Evolutionary conservation across 176 grass and related monocot species (phyloP), one percentile per base, ranked within the genome.

Genomic region (Rhynchospora pubera): DNA sequence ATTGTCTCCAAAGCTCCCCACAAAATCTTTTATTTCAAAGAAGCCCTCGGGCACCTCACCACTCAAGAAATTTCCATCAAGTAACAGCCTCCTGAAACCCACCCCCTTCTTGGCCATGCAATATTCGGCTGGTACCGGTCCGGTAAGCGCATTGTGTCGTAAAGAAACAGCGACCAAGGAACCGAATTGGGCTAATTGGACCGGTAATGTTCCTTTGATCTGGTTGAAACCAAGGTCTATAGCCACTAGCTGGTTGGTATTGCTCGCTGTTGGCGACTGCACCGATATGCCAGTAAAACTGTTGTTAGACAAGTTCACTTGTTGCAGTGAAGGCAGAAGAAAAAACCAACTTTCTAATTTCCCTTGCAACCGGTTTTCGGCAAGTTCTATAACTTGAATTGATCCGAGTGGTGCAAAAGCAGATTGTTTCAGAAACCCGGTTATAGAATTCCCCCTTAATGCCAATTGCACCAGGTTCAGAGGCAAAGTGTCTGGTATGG

Each of bases 1-100:
- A 82, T 82, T 82, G 26, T 82, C 79, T 26, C 79, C 79, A 67
- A 82, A 82, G 58, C 79, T 82, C 61, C 79, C 79, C 45, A 51
- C 79, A 82, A 82, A 82, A 67, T 82, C 62, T 67, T 67, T 9
- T 28, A 53, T 82, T n/a, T 28, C 42, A 62, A 82, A 67, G 53
- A 66, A 82, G 44, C 58, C 79, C 61, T 30, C 6, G 9, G 79
- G 79, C 22, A 82, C 61, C 42, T 67, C 59, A 51, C 79, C 79
- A 65, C 50, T 82, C 61, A 82, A 66, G 11, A 82, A 82, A 67
- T 82, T 82, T 28, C 61, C 61, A 65, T 82, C 79, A 50, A 82
- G 79, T 19, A 82, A 53, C 46, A 82, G 9, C 15, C 79, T 82
- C 21, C 59, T 82, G 62, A 82, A 82, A 8, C 79, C 43, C 22